These are phyloP conservation scores for Fusarium sambucinum DNA, from an alignment of 2,329 filamentous ascomycete species.

Conservation along the genomic window DNA sequence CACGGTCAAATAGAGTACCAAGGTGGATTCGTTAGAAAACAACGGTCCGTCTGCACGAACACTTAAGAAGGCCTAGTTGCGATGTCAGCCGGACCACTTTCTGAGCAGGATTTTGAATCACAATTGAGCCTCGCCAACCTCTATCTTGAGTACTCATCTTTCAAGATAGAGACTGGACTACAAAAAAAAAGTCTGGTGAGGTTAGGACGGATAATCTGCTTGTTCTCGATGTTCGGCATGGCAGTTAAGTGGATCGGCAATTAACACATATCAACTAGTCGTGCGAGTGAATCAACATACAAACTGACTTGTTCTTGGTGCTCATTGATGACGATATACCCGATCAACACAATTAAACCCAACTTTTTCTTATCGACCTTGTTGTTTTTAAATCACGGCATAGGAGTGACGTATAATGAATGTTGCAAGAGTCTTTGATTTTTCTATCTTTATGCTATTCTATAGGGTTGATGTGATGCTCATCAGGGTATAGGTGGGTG, in stretches of 20 bases:
- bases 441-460: slow-evolving; percentile 35
- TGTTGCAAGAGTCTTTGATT: slow-evolving; percentile 19
- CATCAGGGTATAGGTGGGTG: slow-evolving; percentile 50
- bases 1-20: background rate
- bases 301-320: background rate
- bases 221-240: background rate
- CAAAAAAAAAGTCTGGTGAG: too few species aligned
- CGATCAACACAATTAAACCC: background rate
- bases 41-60: background rate
- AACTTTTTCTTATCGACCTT: background rate
- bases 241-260: background rate
- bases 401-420: background rate
- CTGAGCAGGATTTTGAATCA: background rate
- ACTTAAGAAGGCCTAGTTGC: background rate
- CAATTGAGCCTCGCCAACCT: background rate
- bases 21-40: background rate
- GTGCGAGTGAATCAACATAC: background rate
- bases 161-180: too few species aligned
- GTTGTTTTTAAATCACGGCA: background rate
- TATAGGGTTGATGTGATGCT: slow-evolving; percentile 47
- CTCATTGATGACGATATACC: background rate
- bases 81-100: slow-evolving; percentile 3
- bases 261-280: background rate
- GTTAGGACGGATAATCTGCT: too few species aligned
- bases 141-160: too few species aligned